These are phyloP conservation scores for Umbelopsis isabellina DNA, from an alignment of 192 early-diverging fungal genomes.

Conservation along the genomic window DNA sequence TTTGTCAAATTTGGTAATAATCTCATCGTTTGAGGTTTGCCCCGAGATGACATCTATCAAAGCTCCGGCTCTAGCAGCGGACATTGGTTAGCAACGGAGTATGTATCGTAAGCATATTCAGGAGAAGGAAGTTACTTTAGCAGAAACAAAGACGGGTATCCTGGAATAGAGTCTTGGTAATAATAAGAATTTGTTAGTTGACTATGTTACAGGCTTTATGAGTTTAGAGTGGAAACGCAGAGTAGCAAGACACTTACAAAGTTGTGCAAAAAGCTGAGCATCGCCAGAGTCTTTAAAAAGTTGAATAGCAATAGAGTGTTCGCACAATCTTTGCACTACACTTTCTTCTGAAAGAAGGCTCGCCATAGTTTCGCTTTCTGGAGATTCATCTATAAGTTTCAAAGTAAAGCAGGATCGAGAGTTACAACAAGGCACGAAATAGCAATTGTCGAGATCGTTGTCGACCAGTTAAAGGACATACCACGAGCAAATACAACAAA, in stretches of 20 bases:
- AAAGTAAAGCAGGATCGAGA: not conserved
- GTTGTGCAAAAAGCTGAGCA: conserved; percentile 35
- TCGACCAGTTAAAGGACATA: not conserved
- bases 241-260: conserved; percentile 25
- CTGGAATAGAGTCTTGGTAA: not conserved
- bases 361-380: conserved; percentile 2
- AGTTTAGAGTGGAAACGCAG: too few species aligned
- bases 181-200: not conserved
- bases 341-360: not conserved
- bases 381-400: conserved; percentile 23
- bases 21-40: not conserved
- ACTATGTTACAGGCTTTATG: not conserved
- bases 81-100: not conserved
- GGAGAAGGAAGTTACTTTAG: not conserved
- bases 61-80: not conserved
- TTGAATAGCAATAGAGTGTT: conserved; percentile 20
- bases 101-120: too few species aligned
- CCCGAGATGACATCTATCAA: conserved; percentile 3
- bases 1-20: conserved; percentile 1
- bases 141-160: conserved; percentile 4
- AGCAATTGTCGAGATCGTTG: not conserved
- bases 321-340: conserved; percentile 8
- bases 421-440: not conserved
- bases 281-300: conserved; percentile 30
- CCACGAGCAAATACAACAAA: conserved; percentile 38